Evolutionary conservation across 331 rosid genomes (phyloP).

Genomic region (Quercus lobata): DNA sequence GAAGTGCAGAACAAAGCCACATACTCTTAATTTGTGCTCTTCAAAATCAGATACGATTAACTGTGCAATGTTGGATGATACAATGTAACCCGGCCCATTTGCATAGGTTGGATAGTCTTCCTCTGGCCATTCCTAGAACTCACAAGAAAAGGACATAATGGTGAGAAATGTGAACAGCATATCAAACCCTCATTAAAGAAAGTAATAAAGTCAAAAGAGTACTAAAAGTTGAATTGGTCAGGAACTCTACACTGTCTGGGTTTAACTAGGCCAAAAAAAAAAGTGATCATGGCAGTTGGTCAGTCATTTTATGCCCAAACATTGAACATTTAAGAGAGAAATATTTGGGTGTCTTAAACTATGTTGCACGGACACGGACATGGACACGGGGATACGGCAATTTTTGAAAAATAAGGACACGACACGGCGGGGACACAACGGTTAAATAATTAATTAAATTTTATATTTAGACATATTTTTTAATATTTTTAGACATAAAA

Average conservation of each 20-base stretch:
- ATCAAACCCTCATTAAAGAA: neutral
- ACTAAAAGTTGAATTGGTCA: neutral
- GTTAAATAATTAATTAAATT: no score
- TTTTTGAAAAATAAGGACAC: no score
- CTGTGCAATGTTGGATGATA: slow-evolving; percentile 74
- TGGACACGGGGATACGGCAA: no score
- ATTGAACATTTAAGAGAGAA: neutral
- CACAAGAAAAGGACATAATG: neutral
- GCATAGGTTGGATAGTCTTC: slow-evolving; percentile 96
- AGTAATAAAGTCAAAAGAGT: neutral
- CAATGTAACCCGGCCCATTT: slow-evolving; percentile 86
- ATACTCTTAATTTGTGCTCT: slow-evolving; percentile 62
- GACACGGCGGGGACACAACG: no score
- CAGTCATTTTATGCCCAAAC: neutral
- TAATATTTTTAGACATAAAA: no score
- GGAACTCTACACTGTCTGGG: neutral
- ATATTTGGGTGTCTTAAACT: neutral
- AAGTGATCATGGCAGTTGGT: neutral
- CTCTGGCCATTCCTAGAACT: slow-evolving; percentile 83
- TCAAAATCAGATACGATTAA: slow-evolving; percentile 70
- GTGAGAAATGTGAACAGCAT: neutral
- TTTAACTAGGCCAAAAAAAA: neutral
- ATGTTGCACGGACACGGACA: no score
- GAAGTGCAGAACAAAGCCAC: slow-evolving; percentile 3
- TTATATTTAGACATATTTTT: no score